Conservation (phyloP, 176 grass and related monocot species). For the Puya raimondii region DNA sequence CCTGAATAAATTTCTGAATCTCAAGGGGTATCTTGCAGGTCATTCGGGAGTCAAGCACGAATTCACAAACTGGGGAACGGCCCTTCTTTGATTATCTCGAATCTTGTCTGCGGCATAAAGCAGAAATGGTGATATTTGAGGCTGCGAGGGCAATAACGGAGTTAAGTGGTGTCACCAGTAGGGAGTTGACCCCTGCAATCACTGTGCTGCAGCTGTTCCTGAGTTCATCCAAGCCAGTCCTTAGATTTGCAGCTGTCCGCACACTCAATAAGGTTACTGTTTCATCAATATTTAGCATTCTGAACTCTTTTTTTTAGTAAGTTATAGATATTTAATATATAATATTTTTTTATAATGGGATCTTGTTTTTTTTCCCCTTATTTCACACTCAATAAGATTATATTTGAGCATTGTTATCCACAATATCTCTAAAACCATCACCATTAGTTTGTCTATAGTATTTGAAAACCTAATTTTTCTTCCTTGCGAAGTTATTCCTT, state of each 20-base stretch:
- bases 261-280: conserved; percentile 80
- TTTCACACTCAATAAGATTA: too few species aligned
- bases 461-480: too few species aligned
- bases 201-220: conserved; percentile 94
- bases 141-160: conserved; percentile 95
- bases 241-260: conserved; percentile 89
- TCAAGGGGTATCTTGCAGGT: conserved; percentile 36
- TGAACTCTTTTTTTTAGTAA: not conserved
- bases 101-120: conserved; percentile 87
- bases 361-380: too few species aligned
- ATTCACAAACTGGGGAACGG: conserved; percentile 68
- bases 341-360: too few species aligned
- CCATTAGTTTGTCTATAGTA: too few species aligned
- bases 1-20: not conserved
- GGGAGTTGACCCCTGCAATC: conserved; percentile 94
- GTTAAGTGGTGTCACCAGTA: conserved; percentile 84
- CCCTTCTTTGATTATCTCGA: conserved; percentile 97
- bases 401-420: too few species aligned
- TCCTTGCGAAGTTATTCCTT: too few species aligned
- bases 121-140: conserved; percentile 98
- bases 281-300: not conserved
- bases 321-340: not conserved
- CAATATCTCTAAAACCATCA: too few species aligned
- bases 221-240: conserved; percentile 99
- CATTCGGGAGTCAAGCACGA: conserved; percentile 68